Conservation (phyloP, 1,284 basidiomycete species). For the Hymenochaete sp. region DNA sequence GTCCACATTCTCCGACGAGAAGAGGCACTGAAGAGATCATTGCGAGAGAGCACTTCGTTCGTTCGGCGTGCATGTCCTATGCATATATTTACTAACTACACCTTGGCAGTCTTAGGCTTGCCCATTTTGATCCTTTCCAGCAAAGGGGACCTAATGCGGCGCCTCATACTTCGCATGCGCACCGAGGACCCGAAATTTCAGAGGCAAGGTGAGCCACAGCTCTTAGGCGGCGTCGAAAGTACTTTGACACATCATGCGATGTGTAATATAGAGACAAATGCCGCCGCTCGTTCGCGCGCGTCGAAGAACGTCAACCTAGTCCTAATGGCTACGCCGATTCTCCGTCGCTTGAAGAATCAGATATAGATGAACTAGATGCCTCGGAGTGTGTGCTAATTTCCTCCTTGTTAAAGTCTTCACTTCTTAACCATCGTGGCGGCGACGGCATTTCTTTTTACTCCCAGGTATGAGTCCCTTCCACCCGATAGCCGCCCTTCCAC, state of each 20-base stretch:
- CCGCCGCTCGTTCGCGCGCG: no score
- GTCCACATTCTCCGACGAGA: conserved; percentile 3
- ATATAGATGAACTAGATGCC: conserved; percentile 9
- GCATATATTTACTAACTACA: not conserved
- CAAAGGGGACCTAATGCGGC: not conserved
- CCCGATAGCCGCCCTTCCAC: conserved; percentile 6
- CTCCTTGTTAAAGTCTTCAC: not conserved
- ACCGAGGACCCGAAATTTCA: conserved; percentile 3
- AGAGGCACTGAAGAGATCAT: conserved; percentile 10
- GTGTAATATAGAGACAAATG: no score
- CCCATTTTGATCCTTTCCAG: conserved; percentile 10
- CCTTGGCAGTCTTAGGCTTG: conserved; percentile 8
- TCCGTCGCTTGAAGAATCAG: conserved; percentile 10
- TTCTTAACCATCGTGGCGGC: not conserved
- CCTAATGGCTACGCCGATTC: not conserved
- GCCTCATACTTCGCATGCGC: conserved; percentile 9
- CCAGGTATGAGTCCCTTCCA: conserved; percentile 5
- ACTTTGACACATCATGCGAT: no score
- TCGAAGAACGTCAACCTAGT: not conserved
- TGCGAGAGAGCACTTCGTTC: conserved; percentile 14
- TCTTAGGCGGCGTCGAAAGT: no score
- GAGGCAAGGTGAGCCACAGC: conserved; percentile 4
- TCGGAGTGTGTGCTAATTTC: conserved; percentile 11
- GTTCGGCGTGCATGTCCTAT: not conserved
- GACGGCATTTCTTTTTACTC: not conserved